A percentile compares a stretch with the other conserved stretches of the same genome.
phyloP scores from a whole-genome alignment of 1,139 yeast species.

The Arxiozyma slooffiae region DNA sequence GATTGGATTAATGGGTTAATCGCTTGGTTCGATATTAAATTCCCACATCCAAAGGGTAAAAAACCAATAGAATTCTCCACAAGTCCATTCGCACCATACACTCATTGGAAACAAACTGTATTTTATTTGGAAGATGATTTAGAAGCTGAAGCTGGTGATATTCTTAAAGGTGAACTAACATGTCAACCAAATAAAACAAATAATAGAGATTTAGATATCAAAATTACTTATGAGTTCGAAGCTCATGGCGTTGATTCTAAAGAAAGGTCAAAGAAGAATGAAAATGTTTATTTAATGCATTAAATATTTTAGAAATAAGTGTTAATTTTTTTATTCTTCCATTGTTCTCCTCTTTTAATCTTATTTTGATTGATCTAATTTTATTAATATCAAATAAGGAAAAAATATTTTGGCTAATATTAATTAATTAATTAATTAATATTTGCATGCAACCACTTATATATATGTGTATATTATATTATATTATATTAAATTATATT shows the following conservation, averaged over 20 bases:
- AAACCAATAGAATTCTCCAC: constrained; percentile 61
- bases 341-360: background rate
- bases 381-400: background rate
- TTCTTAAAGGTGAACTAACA: constrained; percentile 57
- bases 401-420: background rate
- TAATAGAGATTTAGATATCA: constrained; percentile 79
- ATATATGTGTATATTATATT: background rate
- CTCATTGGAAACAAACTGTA: constrained; percentile 97
- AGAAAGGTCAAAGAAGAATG: constrained; percentile 39
- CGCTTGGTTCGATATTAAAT: constrained; percentile 91
- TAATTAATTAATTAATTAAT: constrained; percentile 2
- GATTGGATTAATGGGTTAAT: constrained; percentile 84
- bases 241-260: constrained; percentile 44
- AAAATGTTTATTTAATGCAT: constrained; percentile 28
- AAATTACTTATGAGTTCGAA: constrained; percentile 43
- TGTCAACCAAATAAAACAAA: constrained; percentile 68
- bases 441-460: background rate
- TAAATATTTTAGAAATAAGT: constrained; percentile 8
- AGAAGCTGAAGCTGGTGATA: constrained; percentile 69
- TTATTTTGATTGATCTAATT: background rate
- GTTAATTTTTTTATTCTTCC: background rate
- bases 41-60: constrained; percentile 47
- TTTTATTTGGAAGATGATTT: constrained; percentile 81
- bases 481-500: too few species aligned
- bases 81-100: constrained; percentile 72